Evolutionary conservation across 2,329 filamentous ascomycete genomes (phyloP).

Genomic region (Cladophialophora bantiana): DNA sequence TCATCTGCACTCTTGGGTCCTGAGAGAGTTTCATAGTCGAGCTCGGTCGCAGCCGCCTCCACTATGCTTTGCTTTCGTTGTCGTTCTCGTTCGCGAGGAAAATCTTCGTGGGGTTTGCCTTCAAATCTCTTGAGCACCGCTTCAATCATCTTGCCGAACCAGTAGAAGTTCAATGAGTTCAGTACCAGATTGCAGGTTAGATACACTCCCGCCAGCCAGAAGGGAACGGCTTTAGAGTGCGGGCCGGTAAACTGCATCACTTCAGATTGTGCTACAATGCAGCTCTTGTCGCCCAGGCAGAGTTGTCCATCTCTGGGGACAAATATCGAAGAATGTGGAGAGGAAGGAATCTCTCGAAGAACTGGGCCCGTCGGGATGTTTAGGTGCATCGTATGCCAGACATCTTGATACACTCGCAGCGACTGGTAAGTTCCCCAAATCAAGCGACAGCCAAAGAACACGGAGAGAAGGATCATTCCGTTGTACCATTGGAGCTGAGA

Average conservation of each 20-base stretch:
- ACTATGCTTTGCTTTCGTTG: conserved; percentile 40
- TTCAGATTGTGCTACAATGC: conserved; percentile 52
- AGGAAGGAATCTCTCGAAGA: conserved; percentile 40
- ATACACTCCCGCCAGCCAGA: conserved; percentile 67
- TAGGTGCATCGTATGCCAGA: conserved; percentile 60
- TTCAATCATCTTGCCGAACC: conserved; percentile 73
- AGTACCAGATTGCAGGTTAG: conserved; percentile 65
- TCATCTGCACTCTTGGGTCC: conserved; percentile 36
- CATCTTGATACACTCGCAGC: conserved; percentile 65
- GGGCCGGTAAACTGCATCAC: conserved; percentile 58
- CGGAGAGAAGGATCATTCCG: conserved; percentile 63
- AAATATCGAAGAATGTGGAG: conserved; percentile 32
- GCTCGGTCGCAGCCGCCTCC: conserved; percentile 36
- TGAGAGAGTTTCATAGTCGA: conserved; percentile 42
- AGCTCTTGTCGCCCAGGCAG: conserved; percentile 48
- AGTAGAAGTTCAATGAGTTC: conserved; percentile 69
- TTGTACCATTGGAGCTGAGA: conserved; percentile 68
- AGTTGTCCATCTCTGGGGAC: conserved; percentile 44
- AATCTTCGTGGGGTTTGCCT: conserved; percentile 48
- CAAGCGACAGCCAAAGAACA: conserved; percentile 68
- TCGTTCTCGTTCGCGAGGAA: conserved; percentile 39
- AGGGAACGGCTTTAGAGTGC: conserved; percentile 53
- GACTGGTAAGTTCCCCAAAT: conserved; percentile 69
- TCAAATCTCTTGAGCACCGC: conserved; percentile 69
- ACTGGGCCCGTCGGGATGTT: conserved; percentile 44